Evolutionary conservation across 2,329 filamentous ascomycete species (phyloP), one percentile per base, ranked within the genome.

Genomic region (Dendryphion nanum): DNA sequence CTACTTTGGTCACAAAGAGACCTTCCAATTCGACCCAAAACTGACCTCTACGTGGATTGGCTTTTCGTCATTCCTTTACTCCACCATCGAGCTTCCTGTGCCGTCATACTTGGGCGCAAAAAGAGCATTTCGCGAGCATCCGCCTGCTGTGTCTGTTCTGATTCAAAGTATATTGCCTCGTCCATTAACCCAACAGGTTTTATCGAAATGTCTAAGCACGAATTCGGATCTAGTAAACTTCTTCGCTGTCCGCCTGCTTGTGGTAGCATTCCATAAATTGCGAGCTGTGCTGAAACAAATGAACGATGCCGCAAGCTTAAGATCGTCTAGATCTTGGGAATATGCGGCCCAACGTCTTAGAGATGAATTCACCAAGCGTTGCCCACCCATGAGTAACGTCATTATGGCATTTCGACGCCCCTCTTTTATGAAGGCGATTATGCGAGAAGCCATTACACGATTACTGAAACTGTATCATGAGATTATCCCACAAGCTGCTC

Each of bases 21-120:
- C 58, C 37, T 93, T 97, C 55, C 81, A 83, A 0, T 89, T 95
- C 46, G 90, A 97, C 29, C 90, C 93, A 0, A 97, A 95, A 59
- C 75, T 94, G 4, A 93, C 89, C 3, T 83, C 89, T 30, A 93
- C 89, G 0, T 98, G 93, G 93, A 86, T 97, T 50, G 90, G 91
- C 29, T 95, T 94, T 60, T 89, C 89, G 0, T 82, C 89, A 0
- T 88, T 97, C 45, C 69, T 98, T 4, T 95, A 94, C 64, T 86
- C 85, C 44, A 81, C 83, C 1, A 81, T 96, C 31, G 78, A 84
- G 40, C 71, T 94, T 23, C 81, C 83, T 1, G 72, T 95, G 2
- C 90, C 90, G 2, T 60, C 71, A 18, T 78, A 78, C 43, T 88
- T 91, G 57, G 89, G 89, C 10, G 79, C 82, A 50, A 73, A 73